A percentile compares a stretch with the other conserved stretches of the same genome.
These are phyloP conservation scores for Colletotrichum sp. DNA, from an alignment of 2,329 filamentous ascomycete species.

Conservation along the genomic window DNA sequence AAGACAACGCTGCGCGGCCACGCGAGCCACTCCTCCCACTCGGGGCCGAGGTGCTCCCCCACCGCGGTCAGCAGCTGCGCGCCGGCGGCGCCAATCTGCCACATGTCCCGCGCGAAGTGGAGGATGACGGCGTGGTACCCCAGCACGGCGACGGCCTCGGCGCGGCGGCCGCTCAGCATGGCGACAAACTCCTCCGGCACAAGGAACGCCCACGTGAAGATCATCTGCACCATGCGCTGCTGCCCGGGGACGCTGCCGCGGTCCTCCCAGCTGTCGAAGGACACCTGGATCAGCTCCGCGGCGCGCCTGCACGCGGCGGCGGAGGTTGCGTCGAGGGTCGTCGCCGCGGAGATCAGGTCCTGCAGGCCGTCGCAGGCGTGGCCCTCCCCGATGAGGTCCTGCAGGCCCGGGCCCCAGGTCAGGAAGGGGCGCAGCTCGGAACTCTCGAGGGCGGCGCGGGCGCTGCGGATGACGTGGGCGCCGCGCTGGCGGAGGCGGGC, in stretches of 20 bases:
- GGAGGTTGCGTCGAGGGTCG: conserved; percentile 22
- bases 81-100: conserved; percentile 31
- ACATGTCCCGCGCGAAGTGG: conserved; percentile 27
- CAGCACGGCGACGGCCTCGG: conserved; percentile 30
- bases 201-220: conserved; percentile 30
- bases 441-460: background rate
- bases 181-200: conserved; percentile 26
- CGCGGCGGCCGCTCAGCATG: conserved; percentile 24
- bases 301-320: conserved; percentile 19
- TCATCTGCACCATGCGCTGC: conserved; percentile 25
- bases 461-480: conserved; percentile 18
- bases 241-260: background rate
- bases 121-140: conserved; percentile 32
- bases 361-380: background rate
- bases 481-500: conserved; percentile 27
- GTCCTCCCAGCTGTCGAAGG: conserved; percentile 6
- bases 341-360: conserved; percentile 24
- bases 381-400: background rate
- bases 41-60: background rate
- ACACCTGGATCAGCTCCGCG: conserved; percentile 24
- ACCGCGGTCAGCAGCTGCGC: background rate
- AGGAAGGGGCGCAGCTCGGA: background rate
- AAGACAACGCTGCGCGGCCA: background rate
- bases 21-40: background rate
- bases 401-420: background rate